phyloP scores from a whole-genome alignment of 2,329 filamentous ascomycete genomes.

The Penicillium sclerotigenum region DNA sequence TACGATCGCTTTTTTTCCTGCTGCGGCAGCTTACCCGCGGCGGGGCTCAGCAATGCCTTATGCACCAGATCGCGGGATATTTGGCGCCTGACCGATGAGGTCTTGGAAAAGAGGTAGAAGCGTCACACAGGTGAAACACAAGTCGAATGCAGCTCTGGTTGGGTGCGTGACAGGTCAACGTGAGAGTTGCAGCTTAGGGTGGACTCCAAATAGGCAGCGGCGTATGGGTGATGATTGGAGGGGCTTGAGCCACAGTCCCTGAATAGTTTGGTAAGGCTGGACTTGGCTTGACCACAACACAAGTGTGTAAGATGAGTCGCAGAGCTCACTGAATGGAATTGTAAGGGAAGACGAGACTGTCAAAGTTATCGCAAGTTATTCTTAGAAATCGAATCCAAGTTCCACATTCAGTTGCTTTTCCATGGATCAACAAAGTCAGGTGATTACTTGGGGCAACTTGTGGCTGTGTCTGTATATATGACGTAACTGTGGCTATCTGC shows the following conservation, averaged over 20 bases:
- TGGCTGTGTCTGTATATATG: slow-evolving; percentile 16
- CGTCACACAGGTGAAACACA: slow-evolving; percentile 16
- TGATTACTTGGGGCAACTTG: slow-evolving; percentile 8
- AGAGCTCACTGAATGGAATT: not conserved
- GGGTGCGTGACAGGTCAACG: slow-evolving; percentile 11
- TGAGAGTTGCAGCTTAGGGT: not conserved
- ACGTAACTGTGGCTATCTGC: slow-evolving; percentile 19
- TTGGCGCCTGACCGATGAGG: slow-evolving; percentile 22
- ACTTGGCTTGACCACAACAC: not conserved
- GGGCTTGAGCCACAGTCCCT: slow-evolving; percentile 12
- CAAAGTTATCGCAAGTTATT: slow-evolving; percentile 9
- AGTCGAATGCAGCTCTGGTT: slow-evolving; percentile 7
- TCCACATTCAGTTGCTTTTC: slow-evolving; percentile 14
- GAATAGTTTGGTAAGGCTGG: slow-evolving; percentile 6
- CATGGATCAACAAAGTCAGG: slow-evolving; percentile 20
- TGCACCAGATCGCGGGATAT: slow-evolving; percentile 19
- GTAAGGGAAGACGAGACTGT: not conserved
- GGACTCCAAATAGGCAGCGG: slow-evolving; percentile 21
- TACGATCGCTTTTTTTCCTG: slow-evolving; percentile 11
- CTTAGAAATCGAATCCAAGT: slow-evolving; percentile 19
- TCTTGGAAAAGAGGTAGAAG: slow-evolving; percentile 9
- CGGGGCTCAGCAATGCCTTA: slow-evolving; percentile 26
- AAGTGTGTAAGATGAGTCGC: not conserved
- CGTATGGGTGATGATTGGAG: slow-evolving; percentile 15
- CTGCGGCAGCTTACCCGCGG: slow-evolving; percentile 25